Evolutionary conservation across 2,329 filamentous ascomycete species (phyloP).

Genomic region (Coniochaeta ligniaria): DNA sequence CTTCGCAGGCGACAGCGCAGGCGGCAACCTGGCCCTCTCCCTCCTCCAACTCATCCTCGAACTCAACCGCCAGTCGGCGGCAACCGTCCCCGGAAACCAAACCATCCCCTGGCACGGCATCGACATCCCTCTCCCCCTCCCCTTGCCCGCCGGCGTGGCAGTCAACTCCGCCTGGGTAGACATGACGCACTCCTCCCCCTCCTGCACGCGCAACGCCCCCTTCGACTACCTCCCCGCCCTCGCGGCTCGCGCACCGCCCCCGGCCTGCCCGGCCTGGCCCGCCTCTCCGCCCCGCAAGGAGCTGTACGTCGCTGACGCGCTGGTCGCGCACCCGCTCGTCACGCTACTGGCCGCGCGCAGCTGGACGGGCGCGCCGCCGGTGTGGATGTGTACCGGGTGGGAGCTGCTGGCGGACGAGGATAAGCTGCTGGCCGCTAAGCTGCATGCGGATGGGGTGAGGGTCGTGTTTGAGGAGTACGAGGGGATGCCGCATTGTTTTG

Average conservation of each 20-base stretch:
- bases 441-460: constrained; percentile 48
- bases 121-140: constrained; percentile 51
- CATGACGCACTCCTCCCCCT: constrained; percentile 55
- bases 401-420: constrained; percentile 66
- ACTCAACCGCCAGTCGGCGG: constrained; percentile 44
- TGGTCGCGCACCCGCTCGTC: constrained; percentile 60
- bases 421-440: constrained; percentile 48
- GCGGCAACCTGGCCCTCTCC: constrained; percentile 61
- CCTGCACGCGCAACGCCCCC: constrained; percentile 38
- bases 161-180: constrained; percentile 66
- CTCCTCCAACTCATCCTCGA: constrained; percentile 65
- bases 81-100: constrained; percentile 36
- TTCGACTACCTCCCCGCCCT: constrained; percentile 59
- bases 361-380: constrained; percentile 58
- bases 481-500: constrained; percentile 75
- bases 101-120: constrained; percentile 52
- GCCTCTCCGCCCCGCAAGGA: constrained; percentile 42
- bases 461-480: constrained; percentile 68
- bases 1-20: constrained; percentile 68
- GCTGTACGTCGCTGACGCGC: constrained; percentile 46
- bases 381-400: constrained; percentile 63
- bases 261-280: constrained; percentile 51
- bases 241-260: constrained; percentile 18
- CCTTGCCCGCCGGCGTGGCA: constrained; percentile 59
- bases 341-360: constrained; percentile 49